Evolutionary conservation across 441 rosid genomes (phyloP).

Genomic region (Euphorbia celastroides): DNA sequence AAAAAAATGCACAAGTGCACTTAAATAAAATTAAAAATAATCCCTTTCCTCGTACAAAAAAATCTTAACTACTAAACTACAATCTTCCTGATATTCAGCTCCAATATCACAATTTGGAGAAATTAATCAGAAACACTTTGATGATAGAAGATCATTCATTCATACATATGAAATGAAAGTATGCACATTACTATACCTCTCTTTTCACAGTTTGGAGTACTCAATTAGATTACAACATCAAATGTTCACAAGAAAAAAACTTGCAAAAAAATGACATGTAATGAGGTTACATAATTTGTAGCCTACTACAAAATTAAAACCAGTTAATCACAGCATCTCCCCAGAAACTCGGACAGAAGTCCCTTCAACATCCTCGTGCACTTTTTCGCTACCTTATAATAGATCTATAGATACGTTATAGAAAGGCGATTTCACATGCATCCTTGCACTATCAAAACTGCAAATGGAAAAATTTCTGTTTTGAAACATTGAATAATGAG

Average conservation of each 20-base stretch:
- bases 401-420: constrained; percentile 23
- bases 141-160: not conserved
- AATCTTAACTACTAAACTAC: no score
- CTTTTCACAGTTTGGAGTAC: not conserved
- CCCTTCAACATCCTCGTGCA: constrained; percentile 18
- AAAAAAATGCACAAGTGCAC: no score
- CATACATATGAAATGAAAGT: not conserved
- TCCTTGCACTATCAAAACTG: constrained; percentile 18
- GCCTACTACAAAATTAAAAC: constrained; percentile 24
- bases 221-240: not conserved
- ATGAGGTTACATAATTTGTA: constrained; percentile 23
- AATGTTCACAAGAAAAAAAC: constrained; percentile 10
- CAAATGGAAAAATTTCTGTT: constrained; percentile 4
- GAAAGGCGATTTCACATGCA: constrained; percentile 12
- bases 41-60: no score
- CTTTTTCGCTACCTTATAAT: constrained; percentile 15
- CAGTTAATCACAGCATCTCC: constrained; percentile 17
- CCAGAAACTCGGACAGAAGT: constrained; percentile 10
- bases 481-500: not conserved
- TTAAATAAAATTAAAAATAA: no score
- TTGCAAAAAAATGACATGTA: constrained; percentile 8
- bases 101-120: no score
- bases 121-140: not conserved
- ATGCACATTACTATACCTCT: not conserved
- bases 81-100: no score